Evolutionary conservation across 139 green algal genomes (phyloP).

Genomic region (Pseudopediastrum boryanum): DNA sequence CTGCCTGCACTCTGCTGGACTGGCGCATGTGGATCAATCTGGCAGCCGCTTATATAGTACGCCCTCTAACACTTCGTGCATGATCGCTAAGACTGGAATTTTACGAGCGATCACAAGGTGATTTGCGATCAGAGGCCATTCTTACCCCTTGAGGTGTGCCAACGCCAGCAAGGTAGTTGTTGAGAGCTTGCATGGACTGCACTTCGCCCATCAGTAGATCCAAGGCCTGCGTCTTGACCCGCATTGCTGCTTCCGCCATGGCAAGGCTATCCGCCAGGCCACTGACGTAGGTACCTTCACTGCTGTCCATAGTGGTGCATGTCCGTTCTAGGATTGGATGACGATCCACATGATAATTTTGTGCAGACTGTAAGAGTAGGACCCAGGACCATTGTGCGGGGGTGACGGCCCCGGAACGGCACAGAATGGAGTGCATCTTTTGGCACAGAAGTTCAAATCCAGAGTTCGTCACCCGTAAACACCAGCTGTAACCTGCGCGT

Average conservation of each 20-base stretch:
- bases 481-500: too few relatives aligned
- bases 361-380: too few relatives aligned
- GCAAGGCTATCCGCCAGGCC: background rate
- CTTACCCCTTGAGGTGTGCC: conserved; percentile 23
- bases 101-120: background rate
- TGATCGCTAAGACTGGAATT: background rate
- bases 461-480: too few relatives aligned
- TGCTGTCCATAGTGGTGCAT: background rate
- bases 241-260: conserved; percentile 1
- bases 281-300: background rate
- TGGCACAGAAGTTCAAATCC: too few relatives aligned
- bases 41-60: too few relatives aligned
- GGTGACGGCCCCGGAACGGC: too few relatives aligned
- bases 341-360: too few relatives aligned
- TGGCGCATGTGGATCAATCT: too few relatives aligned
- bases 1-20: too few relatives aligned
- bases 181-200: background rate
- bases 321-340: background rate
- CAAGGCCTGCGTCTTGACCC: conserved; percentile 10
- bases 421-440: too few relatives aligned
- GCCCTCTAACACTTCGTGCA: too few relatives aligned
- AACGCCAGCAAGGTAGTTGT: conserved; percentile 8
- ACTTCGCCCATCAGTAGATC: conserved; percentile 3
- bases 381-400: too few relatives aligned
- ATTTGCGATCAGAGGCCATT: background rate